Evolutionary conservation across 345 rosid genomes (phyloP).

Genomic region (Hevea brasiliensis): DNA sequence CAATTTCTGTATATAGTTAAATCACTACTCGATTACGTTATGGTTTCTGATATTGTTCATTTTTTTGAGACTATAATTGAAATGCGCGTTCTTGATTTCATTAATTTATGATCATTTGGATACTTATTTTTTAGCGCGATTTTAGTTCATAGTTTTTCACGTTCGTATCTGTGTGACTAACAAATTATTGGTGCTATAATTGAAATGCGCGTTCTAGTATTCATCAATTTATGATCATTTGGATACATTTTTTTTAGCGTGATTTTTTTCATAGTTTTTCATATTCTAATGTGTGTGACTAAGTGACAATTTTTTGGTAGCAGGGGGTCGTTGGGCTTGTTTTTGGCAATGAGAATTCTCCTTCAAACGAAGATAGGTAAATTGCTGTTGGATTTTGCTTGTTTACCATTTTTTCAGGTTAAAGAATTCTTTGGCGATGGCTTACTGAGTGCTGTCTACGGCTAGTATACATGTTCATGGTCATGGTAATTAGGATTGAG

Average conservation of each 20-base stretch:
- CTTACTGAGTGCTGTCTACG: neutral
- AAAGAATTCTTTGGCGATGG: neutral
- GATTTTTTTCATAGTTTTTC: neutral
- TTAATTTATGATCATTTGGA: neutral
- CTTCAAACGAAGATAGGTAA: conserved; percentile 82
- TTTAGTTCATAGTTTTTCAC: neutral
- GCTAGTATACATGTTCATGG: neutral
- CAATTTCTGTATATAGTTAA: neutral
- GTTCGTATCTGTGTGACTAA: neutral
- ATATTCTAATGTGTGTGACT: neutral
- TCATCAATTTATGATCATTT: neutral
- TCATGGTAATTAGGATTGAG: conserved; percentile 9
- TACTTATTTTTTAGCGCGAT: neutral
- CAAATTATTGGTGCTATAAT: no score
- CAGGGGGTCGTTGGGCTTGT: conserved; percentile 96
- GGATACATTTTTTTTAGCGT: neutral
- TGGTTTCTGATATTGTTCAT: neutral
- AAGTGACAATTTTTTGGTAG: neutral
- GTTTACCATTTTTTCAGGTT: neutral
- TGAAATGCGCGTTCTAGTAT: neutral
- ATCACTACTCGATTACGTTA: neutral
- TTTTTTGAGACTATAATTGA: neutral
- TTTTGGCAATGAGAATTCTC: conserved; percentile 79
- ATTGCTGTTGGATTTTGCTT: neutral
- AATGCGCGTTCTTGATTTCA: neutral